Evolutionary conservation across 2,329 filamentous ascomycete species (phyloP), one percentile per base, ranked within the genome.

Genomic region (Cercospora sp.): DNA sequence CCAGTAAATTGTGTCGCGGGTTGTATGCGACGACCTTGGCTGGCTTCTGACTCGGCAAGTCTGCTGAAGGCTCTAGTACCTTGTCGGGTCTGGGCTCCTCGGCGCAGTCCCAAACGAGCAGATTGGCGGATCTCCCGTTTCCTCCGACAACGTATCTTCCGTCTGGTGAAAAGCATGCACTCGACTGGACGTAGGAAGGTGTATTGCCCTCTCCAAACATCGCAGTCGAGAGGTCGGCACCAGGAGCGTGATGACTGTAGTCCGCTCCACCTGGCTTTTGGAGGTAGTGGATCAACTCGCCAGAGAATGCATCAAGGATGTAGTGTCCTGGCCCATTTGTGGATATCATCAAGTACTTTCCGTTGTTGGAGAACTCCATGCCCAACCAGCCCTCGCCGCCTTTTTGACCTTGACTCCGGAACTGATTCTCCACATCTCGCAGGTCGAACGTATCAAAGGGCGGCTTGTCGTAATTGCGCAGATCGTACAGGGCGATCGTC

Each of bases 341-440:
- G 13, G 91, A 92, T 18, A 99, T 80, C 5, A 99, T 85, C 59
- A 99, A 81, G 68, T 88, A 88, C 76, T 97, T 97, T 18, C 95
- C 95, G 75, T 99, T 95, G 75, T 99, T 99, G 67, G 92, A 95
- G 78, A 99, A 98, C 75, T 97, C 93, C 51, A 99, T 85, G 73
- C 91, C 93, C 1, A 92, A 95, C 95, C 95, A 99, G 10, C 90
- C 90, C 48, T 76, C 73, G 8, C 73, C 78, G 5, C 68, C 69
- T 63, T 85, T 86, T 69, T 87, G 82, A 1, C 86, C 80, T 62
- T 72, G 83, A 55, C 81, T 84, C 59, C 79, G 82, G 45, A 79
- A 86, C 69, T 79, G 84, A 74, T 80, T 77, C 73, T 91, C 88
- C 59, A 89, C 86, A 5, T 90, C 87, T 26, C 88, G 80, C 16